Evolutionary conservation across 2,329 filamentous ascomycete species (phyloP).

Genomic region (Sordariomycetes sp.): DNA sequence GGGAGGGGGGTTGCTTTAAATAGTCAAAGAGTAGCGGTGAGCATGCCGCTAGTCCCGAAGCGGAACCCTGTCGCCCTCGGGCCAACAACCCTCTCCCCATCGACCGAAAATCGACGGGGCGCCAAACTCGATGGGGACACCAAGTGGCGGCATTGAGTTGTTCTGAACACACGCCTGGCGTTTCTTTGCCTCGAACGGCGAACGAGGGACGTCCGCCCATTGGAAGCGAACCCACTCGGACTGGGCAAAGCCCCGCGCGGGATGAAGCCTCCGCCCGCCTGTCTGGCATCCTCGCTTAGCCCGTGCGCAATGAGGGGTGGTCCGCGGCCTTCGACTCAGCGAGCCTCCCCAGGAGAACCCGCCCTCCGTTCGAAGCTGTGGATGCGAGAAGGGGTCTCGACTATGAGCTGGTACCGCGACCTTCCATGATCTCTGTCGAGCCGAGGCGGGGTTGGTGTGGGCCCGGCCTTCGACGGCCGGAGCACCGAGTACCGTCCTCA

Average conservation of each 20-base stretch:
- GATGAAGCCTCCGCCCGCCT: too few relatives aligned
- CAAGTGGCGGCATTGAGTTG: not conserved
- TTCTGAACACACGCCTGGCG: not conserved
- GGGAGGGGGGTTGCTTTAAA: slow-evolving; percentile 5
- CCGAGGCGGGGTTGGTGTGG: not conserved
- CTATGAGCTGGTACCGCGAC: not conserved
- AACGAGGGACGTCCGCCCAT: not conserved
- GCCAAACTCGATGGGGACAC: not conserved
- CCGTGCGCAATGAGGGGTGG: too few relatives aligned
- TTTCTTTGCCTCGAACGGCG: not conserved
- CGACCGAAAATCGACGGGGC: not conserved
- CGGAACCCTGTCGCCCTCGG: not conserved
- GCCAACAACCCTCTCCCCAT: not conserved
- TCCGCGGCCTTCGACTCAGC: too few relatives aligned
- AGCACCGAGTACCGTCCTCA: not conserved
- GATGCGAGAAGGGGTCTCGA: too few relatives aligned
- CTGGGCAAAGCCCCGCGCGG: too few relatives aligned
- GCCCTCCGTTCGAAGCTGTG: too few relatives aligned
- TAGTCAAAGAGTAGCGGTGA: slow-evolving; percentile 5
- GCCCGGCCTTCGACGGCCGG: not conserved
- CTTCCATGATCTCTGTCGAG: not conserved
- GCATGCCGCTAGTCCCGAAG: slow-evolving; percentile 1
- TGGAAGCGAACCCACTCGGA: too few relatives aligned
- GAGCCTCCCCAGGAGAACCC: too few relatives aligned
- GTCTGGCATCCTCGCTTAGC: too few relatives aligned